phyloP scores from a whole-genome alignment of 2,329 filamentous ascomycete genomes.

The Grosmannia penicillata region DNA sequence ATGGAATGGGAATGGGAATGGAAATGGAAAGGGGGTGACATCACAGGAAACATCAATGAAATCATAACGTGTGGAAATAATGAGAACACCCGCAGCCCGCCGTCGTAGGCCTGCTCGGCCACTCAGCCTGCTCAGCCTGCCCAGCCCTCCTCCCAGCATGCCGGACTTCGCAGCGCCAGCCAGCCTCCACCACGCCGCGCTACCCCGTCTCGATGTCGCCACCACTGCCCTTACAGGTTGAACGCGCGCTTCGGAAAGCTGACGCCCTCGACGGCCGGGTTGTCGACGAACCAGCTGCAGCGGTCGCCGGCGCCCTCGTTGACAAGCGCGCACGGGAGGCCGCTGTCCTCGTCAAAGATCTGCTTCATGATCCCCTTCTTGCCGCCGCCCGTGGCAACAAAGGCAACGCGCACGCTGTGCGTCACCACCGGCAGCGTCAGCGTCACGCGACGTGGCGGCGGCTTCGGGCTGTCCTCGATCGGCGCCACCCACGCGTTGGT shows the following conservation, averaged over 20 bases:
- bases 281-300: slow-evolving; percentile 91
- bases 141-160: neutral
- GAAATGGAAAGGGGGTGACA: too few species aligned
- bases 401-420: slow-evolving; percentile 74
- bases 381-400: slow-evolving; percentile 74
- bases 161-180: too few species aligned
- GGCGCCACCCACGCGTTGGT: slow-evolving; percentile 81
- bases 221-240: slow-evolving; percentile 21
- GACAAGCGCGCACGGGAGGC: slow-evolving; percentile 73
- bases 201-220: too few species aligned
- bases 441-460: slow-evolving; percentile 79
- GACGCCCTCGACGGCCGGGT: slow-evolving; percentile 72
- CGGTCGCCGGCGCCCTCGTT: slow-evolving; percentile 74
- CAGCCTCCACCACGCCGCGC: too few species aligned
- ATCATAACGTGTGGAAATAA: too few species aligned
- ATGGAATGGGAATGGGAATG: too few species aligned
- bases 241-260: slow-evolving; percentile 62
- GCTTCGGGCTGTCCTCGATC: slow-evolving; percentile 90
- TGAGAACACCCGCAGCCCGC: too few species aligned
- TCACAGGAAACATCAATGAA: too few species aligned
- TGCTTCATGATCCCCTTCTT: slow-evolving; percentile 89
- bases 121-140: too few species aligned
- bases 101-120: too few species aligned
- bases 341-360: slow-evolving; percentile 75
- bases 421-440: slow-evolving; percentile 82